Percentiles rank a stretch among this genome's conserved stretches.
These are phyloP conservation scores for Trichosporon faecale DNA, from an alignment of 1,284 basidiomycete species.

Conservation along the genomic window DNA sequence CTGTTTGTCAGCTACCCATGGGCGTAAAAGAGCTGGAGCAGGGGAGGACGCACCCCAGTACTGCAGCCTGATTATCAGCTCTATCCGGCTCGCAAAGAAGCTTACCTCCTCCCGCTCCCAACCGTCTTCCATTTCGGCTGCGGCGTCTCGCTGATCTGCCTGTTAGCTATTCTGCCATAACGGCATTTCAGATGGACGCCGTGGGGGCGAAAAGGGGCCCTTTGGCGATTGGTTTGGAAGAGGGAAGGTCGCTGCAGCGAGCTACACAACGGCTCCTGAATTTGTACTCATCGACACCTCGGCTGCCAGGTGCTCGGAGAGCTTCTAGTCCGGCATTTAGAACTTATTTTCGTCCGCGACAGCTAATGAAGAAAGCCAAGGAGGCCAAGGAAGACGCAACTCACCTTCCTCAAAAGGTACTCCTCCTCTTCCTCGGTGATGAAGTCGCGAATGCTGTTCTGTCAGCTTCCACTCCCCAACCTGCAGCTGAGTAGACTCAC, in stretches of 20 bases:
- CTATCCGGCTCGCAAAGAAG: neutral
- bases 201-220: too few relatives aligned
- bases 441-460: conserved; percentile 71
- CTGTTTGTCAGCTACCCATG: conserved; percentile 25
- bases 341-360: too few relatives aligned
- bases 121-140: conserved; percentile 80
- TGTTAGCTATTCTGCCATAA: conserved; percentile 19
- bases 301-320: too few relatives aligned
- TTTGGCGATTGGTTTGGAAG: too few relatives aligned
- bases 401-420: conserved; percentile 70
- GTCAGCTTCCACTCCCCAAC: conserved; percentile 1
- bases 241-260: too few relatives aligned
- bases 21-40: neutral
- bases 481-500: conserved; percentile 21
- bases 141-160: conserved; percentile 70
- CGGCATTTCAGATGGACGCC: conserved; percentile 7
- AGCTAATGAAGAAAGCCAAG: neutral
- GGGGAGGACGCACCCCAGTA: conserved; percentile 62
- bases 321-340: too few relatives aligned
- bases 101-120: conserved; percentile 66
- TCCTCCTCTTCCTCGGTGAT: conserved; percentile 73
- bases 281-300: too few relatives aligned
- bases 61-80: conserved; percentile 59
- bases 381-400: conserved; percentile 9
- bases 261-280: too few relatives aligned